A percentile compares a stretch with the other conserved stretches of the same genome.
phyloP scores from a whole-genome alignment of 345 rosid genomes.

The Psidium guajava region DNA sequence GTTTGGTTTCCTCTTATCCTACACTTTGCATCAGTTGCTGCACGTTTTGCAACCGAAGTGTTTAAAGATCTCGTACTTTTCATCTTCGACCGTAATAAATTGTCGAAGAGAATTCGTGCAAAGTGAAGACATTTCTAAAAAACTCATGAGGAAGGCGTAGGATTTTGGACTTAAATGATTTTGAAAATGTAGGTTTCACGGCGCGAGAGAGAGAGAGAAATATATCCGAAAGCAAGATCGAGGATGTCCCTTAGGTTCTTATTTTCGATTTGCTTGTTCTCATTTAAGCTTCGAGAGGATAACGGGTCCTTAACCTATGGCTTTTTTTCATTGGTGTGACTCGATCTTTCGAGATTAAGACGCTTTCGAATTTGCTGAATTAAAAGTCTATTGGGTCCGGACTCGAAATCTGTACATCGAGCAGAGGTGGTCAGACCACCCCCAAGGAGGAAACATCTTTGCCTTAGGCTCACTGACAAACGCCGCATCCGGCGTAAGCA shows the following conservation, averaged over 20 bases:
- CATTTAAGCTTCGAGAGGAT: not conserved
- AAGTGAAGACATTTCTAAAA: too few species aligned
- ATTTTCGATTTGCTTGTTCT: not conserved
- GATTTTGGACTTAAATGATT: too few species aligned
- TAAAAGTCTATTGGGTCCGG: accelerated
- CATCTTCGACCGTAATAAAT: too few species aligned
- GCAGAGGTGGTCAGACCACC: not conserved
- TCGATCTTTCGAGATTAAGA: not conserved
- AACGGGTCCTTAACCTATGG: not conserved
- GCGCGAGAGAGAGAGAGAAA: not conserved
- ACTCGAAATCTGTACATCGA: not conserved
- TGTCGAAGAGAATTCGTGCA: too few species aligned
- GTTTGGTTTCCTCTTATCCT: too few species aligned
- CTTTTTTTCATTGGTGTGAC: not conserved
- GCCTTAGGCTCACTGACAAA: not conserved
- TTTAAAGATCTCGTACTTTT: too few species aligned
- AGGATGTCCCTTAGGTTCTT: not conserved
- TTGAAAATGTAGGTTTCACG: too few species aligned
- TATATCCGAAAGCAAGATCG: not conserved
- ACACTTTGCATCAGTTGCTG: too few species aligned
- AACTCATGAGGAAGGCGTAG: too few species aligned
- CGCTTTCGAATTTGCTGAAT: accelerated
- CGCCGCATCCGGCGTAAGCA: too few species aligned
- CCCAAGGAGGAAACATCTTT: not conserved
- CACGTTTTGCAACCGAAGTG: too few species aligned